Evolutionary conservation across 768 basidiomycete species (phyloP), one percentile per base, ranked within the genome.

Genomic region (Tricholoma flavovirens): DNA sequence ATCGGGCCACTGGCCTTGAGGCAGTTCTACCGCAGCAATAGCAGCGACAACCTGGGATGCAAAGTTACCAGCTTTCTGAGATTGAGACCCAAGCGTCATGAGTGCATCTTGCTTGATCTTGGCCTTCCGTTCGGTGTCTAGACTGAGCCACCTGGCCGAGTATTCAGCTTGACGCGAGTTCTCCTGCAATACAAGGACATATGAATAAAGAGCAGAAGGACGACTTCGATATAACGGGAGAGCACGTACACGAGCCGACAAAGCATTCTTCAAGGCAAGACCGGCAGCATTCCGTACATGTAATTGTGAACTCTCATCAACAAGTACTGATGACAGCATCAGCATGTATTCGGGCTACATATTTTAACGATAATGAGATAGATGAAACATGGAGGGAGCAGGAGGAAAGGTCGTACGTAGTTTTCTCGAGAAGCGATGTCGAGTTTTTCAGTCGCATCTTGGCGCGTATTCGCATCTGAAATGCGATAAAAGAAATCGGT

Each of bases 231-330:
- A 62, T 56, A 51, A 52, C 49, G 54, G 53, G 56, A 58, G 57
- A 55, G 43, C 53, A 55, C 91, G 72, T 76, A 98, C 96, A 65
- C 92, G 79, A 58, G 95, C 93, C 32, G 87, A 83, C 56, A 99
- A 73, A 58, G 93, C 83, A 72, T 99, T 99, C 83, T 98, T 99
- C 72, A 99, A 77, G 17, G 96, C 95, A 51, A 99, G 79, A 69
- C 93, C 94, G 21, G 97, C 95, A n/a, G 96, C 94, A 67, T 91
- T 96, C 62, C 97, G 81, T 52, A 95, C 83, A 69, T 93, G 86
- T 32, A 85, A 65, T 12, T 80, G 76, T 5, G 80, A 81, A 43
- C 60, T 74, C 68, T 94, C 92, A 62, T 93, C 87, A 26, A 86
- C 83, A 48, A 99, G 82, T 61, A 93, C 91, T 15, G 82, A 73